Evolutionary conservation across 2,329 filamentous ascomycete species (phyloP).

Genomic region (Talaromyces albobiverticillius): DNA sequence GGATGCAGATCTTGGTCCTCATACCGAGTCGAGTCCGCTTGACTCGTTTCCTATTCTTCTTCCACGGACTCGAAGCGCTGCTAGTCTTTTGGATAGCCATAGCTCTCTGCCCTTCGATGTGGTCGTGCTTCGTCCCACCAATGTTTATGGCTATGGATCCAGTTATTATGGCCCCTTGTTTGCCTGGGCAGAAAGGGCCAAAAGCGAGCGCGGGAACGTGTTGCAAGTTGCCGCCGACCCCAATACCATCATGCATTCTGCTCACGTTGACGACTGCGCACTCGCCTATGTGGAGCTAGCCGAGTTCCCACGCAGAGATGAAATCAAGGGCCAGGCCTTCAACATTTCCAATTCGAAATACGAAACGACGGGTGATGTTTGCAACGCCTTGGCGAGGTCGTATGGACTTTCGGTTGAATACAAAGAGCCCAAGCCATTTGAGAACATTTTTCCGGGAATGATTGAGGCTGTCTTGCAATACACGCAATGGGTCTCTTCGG

Average conservation of each 20-base stretch:
- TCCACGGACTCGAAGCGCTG: conserved; percentile 3
- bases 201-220: neutral
- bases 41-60: conserved; percentile 5
- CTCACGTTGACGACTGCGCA: conserved; percentile 12
- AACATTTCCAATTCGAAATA: conserved; percentile 12
- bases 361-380: conserved; percentile 3
- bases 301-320: conserved; percentile 4
- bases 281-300: conserved; percentile 7
- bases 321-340: conserved; percentile 11
- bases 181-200: conserved; percentile 4
- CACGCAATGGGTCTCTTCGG: conserved; percentile 13
- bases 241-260: conserved; percentile 10
- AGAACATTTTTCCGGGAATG: neutral
- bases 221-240: conserved; percentile 5
- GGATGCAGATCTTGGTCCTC: conserved; percentile 2
- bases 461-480: conserved; percentile 5
- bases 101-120: conserved; percentile 9
- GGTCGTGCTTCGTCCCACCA: conserved; percentile 9
- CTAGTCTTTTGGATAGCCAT: neutral
- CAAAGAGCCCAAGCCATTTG: neutral
- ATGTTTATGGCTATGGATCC: conserved; percentile 14
- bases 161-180: conserved; percentile 12
- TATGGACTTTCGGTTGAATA: conserved; percentile 7
- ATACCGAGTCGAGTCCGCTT: conserved; percentile 9
- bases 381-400: conserved; percentile 7